Evolutionary conservation across 2,329 filamentous ascomycete species (phyloP).

Genomic region (Kalmusia sp.): DNA sequence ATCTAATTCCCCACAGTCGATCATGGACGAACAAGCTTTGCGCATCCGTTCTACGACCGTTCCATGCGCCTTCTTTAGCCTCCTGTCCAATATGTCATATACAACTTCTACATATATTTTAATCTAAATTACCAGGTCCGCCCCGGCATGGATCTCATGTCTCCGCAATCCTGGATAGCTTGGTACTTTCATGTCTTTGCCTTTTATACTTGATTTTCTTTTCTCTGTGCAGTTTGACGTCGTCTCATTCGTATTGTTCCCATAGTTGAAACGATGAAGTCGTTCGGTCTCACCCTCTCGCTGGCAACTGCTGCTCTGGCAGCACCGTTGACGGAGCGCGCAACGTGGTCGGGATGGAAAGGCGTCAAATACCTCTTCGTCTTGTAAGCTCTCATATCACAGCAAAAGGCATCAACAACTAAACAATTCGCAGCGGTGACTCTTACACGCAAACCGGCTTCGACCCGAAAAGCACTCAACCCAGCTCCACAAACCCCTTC

Average conservation of each 20-base stretch:
- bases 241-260: background rate
- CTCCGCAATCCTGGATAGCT: conserved; percentile 21
- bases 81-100: conserved; percentile 13
- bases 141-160: conserved; percentile 19
- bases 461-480: conserved; percentile 58
- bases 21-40: conserved; percentile 11
- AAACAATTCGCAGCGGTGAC: conserved; percentile 55
- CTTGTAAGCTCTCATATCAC: conserved; percentile 27
- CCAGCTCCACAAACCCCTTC: conserved; percentile 62
- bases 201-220: conserved; percentile 17
- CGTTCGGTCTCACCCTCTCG: conserved; percentile 26
- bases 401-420: background rate
- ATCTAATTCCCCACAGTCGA: background rate
- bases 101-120: conserved; percentile 25
- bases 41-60: conserved; percentile 27
- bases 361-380: conserved; percentile 44
- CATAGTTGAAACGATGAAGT: conserved; percentile 29
- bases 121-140: conserved; percentile 35
- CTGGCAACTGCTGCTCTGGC: conserved; percentile 29
- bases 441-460: conserved; percentile 69
- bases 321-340: conserved; percentile 19
- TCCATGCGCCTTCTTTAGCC: conserved; percentile 14
- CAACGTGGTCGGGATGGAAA: conserved; percentile 40
- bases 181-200: conserved; percentile 16
- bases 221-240: background rate